Evolutionary conservation across 75 land plant species (phyloP).

Genomic region (Sequoiadendron giganteum): DNA sequence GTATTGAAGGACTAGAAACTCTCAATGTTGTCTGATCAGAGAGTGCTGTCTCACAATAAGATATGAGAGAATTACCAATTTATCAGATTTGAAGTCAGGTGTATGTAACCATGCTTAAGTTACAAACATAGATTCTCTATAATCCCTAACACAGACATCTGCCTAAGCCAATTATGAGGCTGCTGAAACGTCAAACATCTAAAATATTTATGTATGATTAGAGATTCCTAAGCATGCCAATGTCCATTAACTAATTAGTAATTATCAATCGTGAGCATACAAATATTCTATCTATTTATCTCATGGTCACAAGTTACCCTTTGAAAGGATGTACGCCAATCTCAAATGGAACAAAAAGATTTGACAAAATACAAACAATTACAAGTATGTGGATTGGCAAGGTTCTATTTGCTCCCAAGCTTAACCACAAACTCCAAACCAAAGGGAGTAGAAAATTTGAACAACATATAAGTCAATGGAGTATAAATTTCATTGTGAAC

Average conservation of each 20-base stretch:
- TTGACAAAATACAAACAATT: background rate
- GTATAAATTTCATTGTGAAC: background rate
- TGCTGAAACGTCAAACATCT: background rate
- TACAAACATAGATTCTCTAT: background rate
- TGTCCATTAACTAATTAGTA: background rate
- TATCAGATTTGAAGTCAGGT: background rate
- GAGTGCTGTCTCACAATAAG: background rate
- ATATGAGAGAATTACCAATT: background rate
- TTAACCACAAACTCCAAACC: background rate
- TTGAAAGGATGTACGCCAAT: background rate
- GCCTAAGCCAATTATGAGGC: background rate
- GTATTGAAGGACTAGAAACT: background rate
- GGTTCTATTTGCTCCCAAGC: background rate
- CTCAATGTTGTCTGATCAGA: background rate
- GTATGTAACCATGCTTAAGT: background rate
- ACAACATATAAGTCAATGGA: background rate
- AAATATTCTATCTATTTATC: conserved; percentile 5
- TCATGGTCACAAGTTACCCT: background rate
- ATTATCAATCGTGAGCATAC: background rate
- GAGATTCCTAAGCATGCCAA: background rate
- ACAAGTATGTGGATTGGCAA: background rate
- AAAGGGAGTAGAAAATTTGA: background rate
- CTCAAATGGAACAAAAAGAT: background rate
- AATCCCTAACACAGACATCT: background rate
- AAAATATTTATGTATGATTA: background rate